phyloP scores from a whole-genome alignment of 768 basidiomycete species.

The Termitomyces sp. region DNA sequence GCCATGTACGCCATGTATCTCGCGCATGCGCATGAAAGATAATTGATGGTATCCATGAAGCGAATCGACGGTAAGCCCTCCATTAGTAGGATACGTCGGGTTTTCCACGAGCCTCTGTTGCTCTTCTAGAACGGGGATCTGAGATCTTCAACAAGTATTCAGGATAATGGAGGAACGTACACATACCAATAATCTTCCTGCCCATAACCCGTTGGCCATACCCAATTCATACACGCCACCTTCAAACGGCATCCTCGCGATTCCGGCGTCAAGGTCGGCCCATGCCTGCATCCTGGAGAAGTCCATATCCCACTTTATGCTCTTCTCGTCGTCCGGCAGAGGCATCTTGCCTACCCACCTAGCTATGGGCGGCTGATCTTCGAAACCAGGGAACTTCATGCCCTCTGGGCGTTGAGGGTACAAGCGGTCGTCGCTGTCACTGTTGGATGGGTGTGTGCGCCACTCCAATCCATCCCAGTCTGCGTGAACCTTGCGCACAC shows the following conservation, averaged over 20 bases:
- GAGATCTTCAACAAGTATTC: neutral
- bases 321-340: conserved; percentile 13
- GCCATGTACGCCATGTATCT: conserved; percentile 37
- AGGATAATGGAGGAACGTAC: neutral
- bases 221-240: conserved; percentile 37
- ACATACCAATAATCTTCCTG: conserved; percentile 51
- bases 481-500: neutral
- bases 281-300: conserved; percentile 43
- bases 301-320: conserved; percentile 42
- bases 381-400: neutral
- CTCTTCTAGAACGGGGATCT: conserved; percentile 19
- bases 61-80: conserved; percentile 16
- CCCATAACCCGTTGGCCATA: conserved; percentile 44
- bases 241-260: conserved; percentile 4
- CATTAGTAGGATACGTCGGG: conserved; percentile 15
- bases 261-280: conserved; percentile 16
- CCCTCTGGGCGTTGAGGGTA: conserved; percentile 1
- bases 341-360: conserved; percentile 13
- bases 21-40: conserved; percentile 47
- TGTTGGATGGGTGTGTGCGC: neutral
- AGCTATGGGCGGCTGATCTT: neutral
- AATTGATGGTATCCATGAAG: neutral
- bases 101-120: conserved; percentile 9
- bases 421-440: neutral
- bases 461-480: conserved; percentile 1